Evolutionary conservation across 805 yeast genomes (phyloP).

Genomic region (Diddensiella transvaalensis): DNA sequence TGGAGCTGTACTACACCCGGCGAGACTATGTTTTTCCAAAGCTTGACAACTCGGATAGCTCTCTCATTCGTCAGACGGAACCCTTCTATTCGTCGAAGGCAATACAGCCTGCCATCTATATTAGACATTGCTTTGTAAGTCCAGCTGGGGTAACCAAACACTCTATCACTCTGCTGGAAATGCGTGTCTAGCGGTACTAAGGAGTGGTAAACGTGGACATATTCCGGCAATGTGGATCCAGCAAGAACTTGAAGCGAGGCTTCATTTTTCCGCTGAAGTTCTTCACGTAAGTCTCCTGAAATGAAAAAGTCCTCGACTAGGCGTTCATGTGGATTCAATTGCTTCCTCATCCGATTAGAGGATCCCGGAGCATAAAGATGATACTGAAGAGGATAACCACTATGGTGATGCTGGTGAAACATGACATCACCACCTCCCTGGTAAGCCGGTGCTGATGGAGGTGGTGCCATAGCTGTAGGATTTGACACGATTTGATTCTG

Average conservation of each 20-base stretch:
- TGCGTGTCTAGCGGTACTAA: constrained; percentile 72
- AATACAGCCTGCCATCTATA: constrained; percentile 71
- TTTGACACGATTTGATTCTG: background rate
- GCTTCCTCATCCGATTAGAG: constrained; percentile 39
- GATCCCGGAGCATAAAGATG: constrained; percentile 90
- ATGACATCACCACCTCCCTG: constrained; percentile 10
- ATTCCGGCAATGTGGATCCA: constrained; percentile 61
- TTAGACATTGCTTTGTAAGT: constrained; percentile 79
- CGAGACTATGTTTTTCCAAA: constrained; percentile 55
- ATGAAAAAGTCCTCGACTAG: constrained; percentile 67
- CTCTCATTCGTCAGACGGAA: constrained; percentile 53
- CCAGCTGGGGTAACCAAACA: constrained; percentile 55
- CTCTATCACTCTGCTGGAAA: constrained; percentile 35
- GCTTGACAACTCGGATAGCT: constrained; percentile 56
- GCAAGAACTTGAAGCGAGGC: constrained; percentile 70
- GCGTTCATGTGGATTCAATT: constrained; percentile 67
- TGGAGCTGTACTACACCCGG: constrained; percentile 57
- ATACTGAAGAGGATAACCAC: constrained; percentile 53
- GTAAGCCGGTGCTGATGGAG: background rate
- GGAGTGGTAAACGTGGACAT: constrained; percentile 79
- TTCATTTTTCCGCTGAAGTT: constrained; percentile 68
- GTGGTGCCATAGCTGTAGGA: constrained; percentile 9
- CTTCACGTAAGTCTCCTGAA: constrained; percentile 66
- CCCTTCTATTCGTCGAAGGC: constrained; percentile 67
- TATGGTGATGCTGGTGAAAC: constrained; percentile 21